phyloP scores from a whole-genome alignment of 192 early-diverging fungal species.

The Umbelopsis isabellina region DNA sequence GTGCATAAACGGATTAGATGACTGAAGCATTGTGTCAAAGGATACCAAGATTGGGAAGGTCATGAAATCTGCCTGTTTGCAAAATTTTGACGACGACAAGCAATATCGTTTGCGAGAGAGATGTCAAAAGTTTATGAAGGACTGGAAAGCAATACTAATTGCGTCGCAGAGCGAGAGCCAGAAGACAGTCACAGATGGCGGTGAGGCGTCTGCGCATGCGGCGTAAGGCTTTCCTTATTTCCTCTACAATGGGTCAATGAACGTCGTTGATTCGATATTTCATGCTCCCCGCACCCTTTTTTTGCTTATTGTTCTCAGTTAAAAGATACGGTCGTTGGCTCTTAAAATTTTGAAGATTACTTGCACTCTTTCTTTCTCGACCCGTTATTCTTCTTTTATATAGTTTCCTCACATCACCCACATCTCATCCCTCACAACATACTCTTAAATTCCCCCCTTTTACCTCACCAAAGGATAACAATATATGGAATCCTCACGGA shows the following conservation, averaged over 20 bases:
- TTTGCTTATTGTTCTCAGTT: no score
- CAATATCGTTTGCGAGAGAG: constrained; percentile 34
- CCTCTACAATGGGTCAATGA: neutral
- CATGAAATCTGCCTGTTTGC: constrained; percentile 36
- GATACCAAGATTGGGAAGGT: constrained; percentile 49
- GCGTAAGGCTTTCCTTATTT: neutral
- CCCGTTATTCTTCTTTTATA: neutral
- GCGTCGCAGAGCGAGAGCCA: constrained; percentile 1
- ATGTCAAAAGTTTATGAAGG: constrained; percentile 35
- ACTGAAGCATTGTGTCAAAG: constrained; percentile 8
- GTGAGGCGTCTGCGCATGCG: constrained; percentile 7
- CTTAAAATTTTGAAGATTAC: no score
- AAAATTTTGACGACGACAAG: constrained; percentile 33
- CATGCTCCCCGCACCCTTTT: no score
- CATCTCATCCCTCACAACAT: constrained; percentile 11
- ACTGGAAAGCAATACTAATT: constrained; percentile 37
- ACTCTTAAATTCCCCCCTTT: neutral
- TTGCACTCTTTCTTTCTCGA: neutral
- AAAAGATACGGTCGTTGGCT: no score
- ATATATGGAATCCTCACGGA: no score
- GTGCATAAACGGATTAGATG: neutral
- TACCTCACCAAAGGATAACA: neutral
- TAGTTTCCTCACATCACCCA: neutral
- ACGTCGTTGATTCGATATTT: no score
- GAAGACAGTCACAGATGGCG: neutral